phyloP scores from a whole-genome alignment of 1,139 yeast species.

The Geotrichum phurueaensis region DNA sequence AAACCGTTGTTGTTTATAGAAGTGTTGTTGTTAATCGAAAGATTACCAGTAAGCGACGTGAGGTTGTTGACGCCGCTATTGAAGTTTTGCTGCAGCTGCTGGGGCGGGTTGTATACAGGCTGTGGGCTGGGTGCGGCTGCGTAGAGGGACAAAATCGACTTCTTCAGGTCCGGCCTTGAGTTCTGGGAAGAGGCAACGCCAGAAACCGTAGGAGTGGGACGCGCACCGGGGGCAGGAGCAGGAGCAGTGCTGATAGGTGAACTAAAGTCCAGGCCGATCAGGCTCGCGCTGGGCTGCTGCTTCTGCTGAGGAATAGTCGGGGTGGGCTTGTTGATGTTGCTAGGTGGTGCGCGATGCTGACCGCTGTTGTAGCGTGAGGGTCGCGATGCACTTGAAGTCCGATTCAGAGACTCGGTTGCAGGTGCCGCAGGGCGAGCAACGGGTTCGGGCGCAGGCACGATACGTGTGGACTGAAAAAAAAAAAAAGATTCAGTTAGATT shows the following conservation, averaged over 20 bases:
- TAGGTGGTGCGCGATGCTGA: not conserved
- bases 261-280: constrained; percentile 17
- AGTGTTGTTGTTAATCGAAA: not conserved
- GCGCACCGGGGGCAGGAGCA: constrained; percentile 18
- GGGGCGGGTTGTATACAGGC: constrained; percentile 6
- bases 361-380: constrained; percentile 2
- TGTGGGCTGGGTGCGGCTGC: constrained; percentile 48
- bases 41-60: not conserved
- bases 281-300: constrained; percentile 12
- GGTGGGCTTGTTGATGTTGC: constrained; percentile 8
- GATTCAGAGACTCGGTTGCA: not conserved
- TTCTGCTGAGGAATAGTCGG: constrained; percentile 4
- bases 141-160: constrained; percentile 82
- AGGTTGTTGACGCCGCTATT: not conserved
- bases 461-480: not conserved
- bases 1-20: constrained; percentile 1
- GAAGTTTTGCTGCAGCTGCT: constrained; percentile 3
- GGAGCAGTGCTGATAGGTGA: constrained; percentile 11
- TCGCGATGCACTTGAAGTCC: not conserved
- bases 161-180: constrained; percentile 70
- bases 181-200: constrained; percentile 17
- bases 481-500: not conserved
- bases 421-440: not conserved
- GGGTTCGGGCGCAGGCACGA: not conserved
- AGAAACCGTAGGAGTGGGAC: constrained; percentile 20